Conservation (phyloP, 176 grass and related monocot species). For the Pontederia paniculata region DNA sequence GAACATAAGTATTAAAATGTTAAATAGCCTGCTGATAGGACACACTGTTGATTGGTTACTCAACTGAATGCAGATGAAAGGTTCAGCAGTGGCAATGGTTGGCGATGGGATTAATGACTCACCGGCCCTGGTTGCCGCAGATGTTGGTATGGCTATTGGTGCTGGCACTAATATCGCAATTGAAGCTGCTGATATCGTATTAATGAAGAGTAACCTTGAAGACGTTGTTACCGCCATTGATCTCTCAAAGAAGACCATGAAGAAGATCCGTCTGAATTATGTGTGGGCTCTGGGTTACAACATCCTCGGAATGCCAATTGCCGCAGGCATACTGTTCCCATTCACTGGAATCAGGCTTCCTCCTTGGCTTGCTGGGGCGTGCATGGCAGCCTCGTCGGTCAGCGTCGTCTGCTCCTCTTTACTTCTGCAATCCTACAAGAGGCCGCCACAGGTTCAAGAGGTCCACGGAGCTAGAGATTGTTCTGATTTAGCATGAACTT, state of each 20-base stretch:
- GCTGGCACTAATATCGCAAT: conserved; percentile 85
- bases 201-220: conserved; percentile 82
- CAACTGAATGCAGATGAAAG: conserved; percentile 44
- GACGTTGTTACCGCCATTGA: conserved; percentile 89
- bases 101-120: conserved; percentile 89
- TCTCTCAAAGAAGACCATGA: conserved; percentile 75
- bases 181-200: conserved; percentile 69
- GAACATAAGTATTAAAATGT: background rate
- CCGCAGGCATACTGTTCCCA: conserved; percentile 62
- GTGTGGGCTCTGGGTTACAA: conserved; percentile 93
- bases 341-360: conserved; percentile 69
- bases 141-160: conserved; percentile 81
- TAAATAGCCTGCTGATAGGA: background rate
- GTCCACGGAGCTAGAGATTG: conserved; percentile 1
- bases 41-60: background rate
- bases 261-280: conserved; percentile 72
- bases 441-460: conserved; percentile 39
- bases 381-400: conserved; percentile 82
- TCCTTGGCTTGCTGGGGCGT: conserved; percentile 78
- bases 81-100: conserved; percentile 78
- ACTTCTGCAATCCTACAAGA: conserved; percentile 83
- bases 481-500: conserved; percentile 31
- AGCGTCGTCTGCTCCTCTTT: conserved; percentile 93
- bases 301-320: conserved; percentile 63
- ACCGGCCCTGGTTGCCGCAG: conserved; percentile 59